A percentile compares a stretch with the other conserved stretches of the same genome.
Evolutionary conservation across 371 early-diverging fungal genomes (phyloP).

Genomic region (Rhizomucor pusillus): DNA sequence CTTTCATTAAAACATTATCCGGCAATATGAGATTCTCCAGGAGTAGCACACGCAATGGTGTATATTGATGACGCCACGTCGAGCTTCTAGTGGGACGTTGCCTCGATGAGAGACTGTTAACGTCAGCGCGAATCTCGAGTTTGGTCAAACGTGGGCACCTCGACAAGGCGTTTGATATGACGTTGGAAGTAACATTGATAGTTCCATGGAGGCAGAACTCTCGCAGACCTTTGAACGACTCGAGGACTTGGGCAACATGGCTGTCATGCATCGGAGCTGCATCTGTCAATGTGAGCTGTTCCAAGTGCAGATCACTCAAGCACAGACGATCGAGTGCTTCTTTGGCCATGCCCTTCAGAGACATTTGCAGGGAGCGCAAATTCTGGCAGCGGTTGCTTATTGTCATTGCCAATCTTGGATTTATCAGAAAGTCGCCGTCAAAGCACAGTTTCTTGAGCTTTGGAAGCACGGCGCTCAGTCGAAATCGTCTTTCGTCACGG

Average conservation of each 20-base stretch:
- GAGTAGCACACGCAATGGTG: constrained; percentile 1
- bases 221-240: constrained; percentile 18
- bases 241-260: constrained; percentile 8
- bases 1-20: constrained; percentile 1
- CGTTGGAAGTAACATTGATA: constrained; percentile 4
- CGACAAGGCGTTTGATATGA: constrained; percentile 9
- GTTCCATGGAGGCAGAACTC: constrained; percentile 23
- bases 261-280: constrained; percentile 14
- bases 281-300: constrained; percentile 24
- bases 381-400: constrained; percentile 14
- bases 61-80: not conserved
- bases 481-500: constrained; percentile 7
- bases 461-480: constrained; percentile 13
- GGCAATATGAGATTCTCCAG: constrained; percentile 10
- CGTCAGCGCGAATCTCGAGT: constrained; percentile 27
- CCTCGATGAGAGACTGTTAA: not conserved
- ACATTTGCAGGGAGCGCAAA: constrained; percentile 21
- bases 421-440: constrained; percentile 26
- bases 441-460: constrained; percentile 17
- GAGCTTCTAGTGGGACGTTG: not conserved
- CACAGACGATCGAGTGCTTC: constrained; percentile 16
- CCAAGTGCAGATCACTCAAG: constrained; percentile 9
- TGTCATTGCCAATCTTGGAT: constrained; percentile 7
- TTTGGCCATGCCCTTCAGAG: constrained; percentile 9
- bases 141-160: constrained; percentile 15